These are phyloP conservation scores for Suillus brevipes DNA, from an alignment of 768 basidiomycete genomes.

Conservation along the genomic window DNA sequence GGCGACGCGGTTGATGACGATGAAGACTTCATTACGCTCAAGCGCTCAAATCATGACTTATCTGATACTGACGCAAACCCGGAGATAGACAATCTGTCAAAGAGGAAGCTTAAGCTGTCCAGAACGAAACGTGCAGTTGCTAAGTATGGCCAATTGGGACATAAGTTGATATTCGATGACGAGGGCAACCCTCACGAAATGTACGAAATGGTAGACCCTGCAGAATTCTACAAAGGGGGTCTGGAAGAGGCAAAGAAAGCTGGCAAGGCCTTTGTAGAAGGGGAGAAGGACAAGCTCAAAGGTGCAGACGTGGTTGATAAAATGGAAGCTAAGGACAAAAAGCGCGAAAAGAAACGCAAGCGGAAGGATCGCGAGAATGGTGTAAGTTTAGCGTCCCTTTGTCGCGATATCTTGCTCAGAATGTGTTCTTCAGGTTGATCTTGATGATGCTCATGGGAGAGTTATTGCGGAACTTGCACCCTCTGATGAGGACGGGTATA, in stretches of 20 bases:
- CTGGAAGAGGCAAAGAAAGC: constrained; percentile 64
- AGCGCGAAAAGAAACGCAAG: constrained; percentile 89
- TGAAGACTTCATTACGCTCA: constrained; percentile 93
- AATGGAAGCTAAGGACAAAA: constrained; percentile 83
- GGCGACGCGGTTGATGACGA: constrained; percentile 44
- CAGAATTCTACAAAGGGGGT: constrained; percentile 71
- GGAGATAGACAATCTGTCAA: constrained; percentile 64
- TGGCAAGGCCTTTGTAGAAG: constrained; percentile 68
- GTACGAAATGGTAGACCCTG: constrained; percentile 79
- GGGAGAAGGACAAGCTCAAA: constrained; percentile 71
- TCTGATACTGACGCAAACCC: constrained; percentile 33
- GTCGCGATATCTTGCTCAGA: background rate
- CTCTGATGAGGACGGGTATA: constrained; percentile 62
- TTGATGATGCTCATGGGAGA: constrained; percentile 27
- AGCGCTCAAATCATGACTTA: constrained; percentile 86
- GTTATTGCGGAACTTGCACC: constrained; percentile 36
- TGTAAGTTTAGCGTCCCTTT: constrained; percentile 20
- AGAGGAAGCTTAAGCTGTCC: constrained; percentile 79
- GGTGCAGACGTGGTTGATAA: constrained; percentile 74
- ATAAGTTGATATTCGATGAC: constrained; percentile 89
- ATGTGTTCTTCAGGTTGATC: constrained; percentile 20
- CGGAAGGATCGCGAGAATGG: constrained; percentile 73
- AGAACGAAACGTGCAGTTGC: constrained; percentile 71
- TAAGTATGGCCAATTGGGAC: constrained; percentile 56
- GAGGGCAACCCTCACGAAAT: constrained; percentile 77